These are phyloP conservation scores for Aphanomyces cochlioides DNA, from an alignment of 352 stramenopile species.

Conservation along the genomic window DNA sequence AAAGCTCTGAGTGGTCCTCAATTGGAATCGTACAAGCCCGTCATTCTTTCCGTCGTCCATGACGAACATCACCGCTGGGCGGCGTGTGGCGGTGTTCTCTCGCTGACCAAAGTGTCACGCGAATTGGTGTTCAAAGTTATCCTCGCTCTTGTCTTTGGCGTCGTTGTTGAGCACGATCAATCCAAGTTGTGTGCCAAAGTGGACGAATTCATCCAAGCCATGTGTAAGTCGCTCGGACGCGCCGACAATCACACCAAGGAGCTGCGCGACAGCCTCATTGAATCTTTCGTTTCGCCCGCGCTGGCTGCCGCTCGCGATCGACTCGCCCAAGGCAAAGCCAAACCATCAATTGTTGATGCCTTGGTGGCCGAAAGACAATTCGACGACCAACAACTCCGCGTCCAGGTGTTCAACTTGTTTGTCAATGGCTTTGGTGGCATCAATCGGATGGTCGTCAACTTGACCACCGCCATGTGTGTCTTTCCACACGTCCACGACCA, in stretches of 20 bases:
- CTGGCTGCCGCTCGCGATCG: constrained; percentile 10
- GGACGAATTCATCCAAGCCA: constrained; percentile 8
- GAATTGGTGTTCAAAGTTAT: neutral
- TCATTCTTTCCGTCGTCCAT: neutral
- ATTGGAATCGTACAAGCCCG: constrained; percentile 1
- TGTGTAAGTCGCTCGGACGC: neutral
- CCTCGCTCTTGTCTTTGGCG: constrained; percentile 1
- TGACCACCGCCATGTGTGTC: constrained; percentile 11
- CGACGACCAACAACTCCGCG: constrained; percentile 5
- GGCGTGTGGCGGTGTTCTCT: constrained; percentile 9
- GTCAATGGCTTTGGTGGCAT: constrained; percentile 3
- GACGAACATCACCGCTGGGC: constrained; percentile 11
- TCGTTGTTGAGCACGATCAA: neutral
- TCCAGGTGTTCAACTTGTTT: constrained; percentile 22
- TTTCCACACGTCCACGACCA: neutral
- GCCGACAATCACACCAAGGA: neutral
- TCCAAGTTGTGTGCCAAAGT: neutral
- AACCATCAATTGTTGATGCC: constrained; percentile 5
- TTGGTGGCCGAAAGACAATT: constrained; percentile 1
- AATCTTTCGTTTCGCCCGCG: constrained; percentile 1
- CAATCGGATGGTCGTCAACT: constrained; percentile 16
- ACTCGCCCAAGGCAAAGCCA: neutral
- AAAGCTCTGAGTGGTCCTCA: neutral
- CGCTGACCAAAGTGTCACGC: neutral
- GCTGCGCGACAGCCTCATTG: constrained; percentile 1